Base-by-base conservation (phyloP, 306 rosid species). In the Cucurbita pepo region DNA sequence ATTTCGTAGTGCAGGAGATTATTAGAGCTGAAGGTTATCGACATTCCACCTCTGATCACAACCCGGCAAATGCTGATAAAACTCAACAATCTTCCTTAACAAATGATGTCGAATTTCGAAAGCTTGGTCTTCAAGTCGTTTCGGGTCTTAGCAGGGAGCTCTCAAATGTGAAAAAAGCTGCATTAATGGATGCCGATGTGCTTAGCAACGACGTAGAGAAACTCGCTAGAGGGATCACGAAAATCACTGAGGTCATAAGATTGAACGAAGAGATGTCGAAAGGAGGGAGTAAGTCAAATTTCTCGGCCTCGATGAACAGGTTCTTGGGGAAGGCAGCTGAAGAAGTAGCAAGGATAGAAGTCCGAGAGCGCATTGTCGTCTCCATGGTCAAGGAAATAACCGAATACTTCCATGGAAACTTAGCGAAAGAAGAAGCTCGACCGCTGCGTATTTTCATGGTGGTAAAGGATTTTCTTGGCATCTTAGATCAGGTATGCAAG, bases 121-220 rank as follows among this genome's bases (percentile, higher is more conserved):
- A 88, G 77, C 90, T 79, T 21, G 98, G 98, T 73, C 86, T 93
- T 59, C 96, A 93, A 88, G 88, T 88, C 48, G 97, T 93, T 78
- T 88, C 98, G 0, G 88, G 97, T n/a, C 83, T 93, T 83, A 86
- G 93, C 25, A 86, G 91, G 69, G 98, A 93, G 88, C 97, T 93
- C 69, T 72, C 78, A 47, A 88, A 78, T 76, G 96, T 93, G 43
- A 90, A 93, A 77, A 93, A 90, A 78, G 88, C 90, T 15, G 98
- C 98, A 22, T 85, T 88, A 30, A 86, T 90, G 94, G 98, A 93
- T 76, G 88, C 94, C 11, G 91, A 87, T 37, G 79, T 77, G 69
- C 91, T 93, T 30, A 83, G 82, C 43, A 79, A 69, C 9, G 97
- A 90, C 51, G 90, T 89, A n/a, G 77, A 85, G 6, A 90, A 90